Base-by-base conservation (phyloP, 1,139 yeast species). In the Protomyces gravidus region DNA sequence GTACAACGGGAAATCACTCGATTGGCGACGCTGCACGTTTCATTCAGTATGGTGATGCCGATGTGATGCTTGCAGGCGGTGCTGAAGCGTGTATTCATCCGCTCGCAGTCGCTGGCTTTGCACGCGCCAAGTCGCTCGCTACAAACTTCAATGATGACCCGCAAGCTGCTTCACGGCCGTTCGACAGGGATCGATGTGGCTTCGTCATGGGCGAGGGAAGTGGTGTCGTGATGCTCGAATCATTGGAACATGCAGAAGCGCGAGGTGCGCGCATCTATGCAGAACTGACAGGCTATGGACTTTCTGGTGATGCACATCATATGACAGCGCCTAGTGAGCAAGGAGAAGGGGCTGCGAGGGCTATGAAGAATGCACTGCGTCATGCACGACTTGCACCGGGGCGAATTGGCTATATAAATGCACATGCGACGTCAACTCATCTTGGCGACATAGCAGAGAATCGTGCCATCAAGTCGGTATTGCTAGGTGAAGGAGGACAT, bases 121-220 rank as follows among this genome's bases (percentile, higher is more conserved):
- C 96, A 1, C 76, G 97, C 57, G 95, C 97, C 3, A 83, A 89
- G 66, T 84, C 95, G 4, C 80, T 92, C 11, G 83, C 85, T 1
- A 80, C 90, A 0, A 78, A 74, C 39, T 84, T 69, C 67, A 84
- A 82, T 63, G 85, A 84, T 55, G 70, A 70, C 1, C 96, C 96
- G 0, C 67, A 68, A 3, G 71, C 73, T 36, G 88, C 96, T 0
- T 86, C 95, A 11, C 75, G 97, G 63, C 99, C 99, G 0, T 94
- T 94, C 72, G 98, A 94, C 69, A 72, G 72, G 15, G 73, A 75
- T 5, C 74, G 99, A 62, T 79, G 78, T 63, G 99, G 99, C 5
- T 94, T 94, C 73, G 97, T 94, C 0, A 77, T 94, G 53, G 85
- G 96, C 47, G 99, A 94, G 74, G 99, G 99, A 1, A 77, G 92